Evolutionary conservation across 805 yeast species (phyloP), one percentile per base, ranked within the genome.

Genomic region (Ogataea methanolica): DNA sequence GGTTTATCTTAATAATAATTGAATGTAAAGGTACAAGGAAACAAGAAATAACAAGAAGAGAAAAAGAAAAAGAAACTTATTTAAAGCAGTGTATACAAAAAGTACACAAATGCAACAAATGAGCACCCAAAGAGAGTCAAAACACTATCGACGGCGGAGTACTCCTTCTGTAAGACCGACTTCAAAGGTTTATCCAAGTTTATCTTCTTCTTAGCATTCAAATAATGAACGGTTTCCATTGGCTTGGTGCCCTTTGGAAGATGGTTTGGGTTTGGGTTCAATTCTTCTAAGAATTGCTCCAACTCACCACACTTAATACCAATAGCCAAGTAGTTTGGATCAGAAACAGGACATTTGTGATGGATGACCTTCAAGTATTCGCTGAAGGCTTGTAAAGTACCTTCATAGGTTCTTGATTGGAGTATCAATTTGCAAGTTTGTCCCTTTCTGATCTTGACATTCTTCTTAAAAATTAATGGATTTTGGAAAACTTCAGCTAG

Each of bases 391-490:
- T 73, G 73, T 45, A 84, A 83, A 36, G 88, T 89, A 8, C 86
- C 88, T 39, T 80, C 80, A 64, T 88, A 79, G 5, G 89, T 82
- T 65, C 90, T 78, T 37, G 94, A 75, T 47, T 81, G 72, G 49
- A 88, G 70, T 47, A 94, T 88, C 57, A 94, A 74, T 55, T 75
- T 71, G 59, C 89, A 84, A 0, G 98, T 85, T 33, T 85, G 80
- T 12, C 97, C 96, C 70, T 88, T 89, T 69, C 97, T 79, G 65
- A 94, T 85, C 73, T 94, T 94, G 54, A 92, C 86, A 62, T 87
- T 82, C 36, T 68, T 65, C 40, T 82, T 76, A 61, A 92, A 79
- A 3, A 92, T 85, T 3, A 71, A 61, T 4, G 85, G 83, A 70
- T 94, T 94, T 62, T 85, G 82, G 76, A 85, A 91, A 33, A 94